Base-by-base conservation (phyloP, 768 basidiomycete species). In the Mycena polygramma region DNA sequence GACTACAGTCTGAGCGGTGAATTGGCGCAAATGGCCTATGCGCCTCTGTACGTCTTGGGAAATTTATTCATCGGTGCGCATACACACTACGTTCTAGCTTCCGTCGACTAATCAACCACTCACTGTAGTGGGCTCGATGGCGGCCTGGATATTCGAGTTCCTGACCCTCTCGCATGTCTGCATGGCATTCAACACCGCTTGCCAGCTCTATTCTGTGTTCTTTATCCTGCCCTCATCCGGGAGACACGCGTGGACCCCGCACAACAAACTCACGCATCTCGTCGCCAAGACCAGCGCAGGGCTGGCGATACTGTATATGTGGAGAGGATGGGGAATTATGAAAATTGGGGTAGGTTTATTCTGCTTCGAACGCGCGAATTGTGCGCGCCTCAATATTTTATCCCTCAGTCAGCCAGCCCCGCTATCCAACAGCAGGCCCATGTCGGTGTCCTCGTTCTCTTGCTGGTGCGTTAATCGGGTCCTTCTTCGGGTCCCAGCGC, bases 261-360 rank as follows among this genome's bases (percentile, higher is more conserved):
- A 78, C 37, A 79, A 82, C 60, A 63, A 70, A 14, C 53, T 81
- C 30, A 83, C 83, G 17, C 83, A 84, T 68, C 68, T 83, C n/a
- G 81, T 84, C 57, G 81, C 82, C 52, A 86, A 85, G 69, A 81
- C 83, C 5, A 80, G 79, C 53, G 76, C 81, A 1, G 85, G 84
- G 0, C 76, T 86, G 36, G 80, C 79, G 13, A 72, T 84, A 5
- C 70, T 82, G 54, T 77, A 75, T 48, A 60, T 79, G 64, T 81
- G 80, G 79, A 79, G 73, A 55, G 77, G 75, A 6, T 81, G 80
- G 77, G 78, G 77, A 10, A 62, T 75, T 14, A 24, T 70, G 48
- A 35, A 61, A 6, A 68, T 81, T 54, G 77, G 79, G 37, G 80
- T 82, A 75, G n/a, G 68, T 53, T 39, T 48, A 41, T 46, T 9